A percentile compares a stretch with the other conserved stretches of the same genome.
phyloP scores from a whole-genome alignment of 2,329 filamentous ascomycete species.

The Geosmithia flava region DNA sequence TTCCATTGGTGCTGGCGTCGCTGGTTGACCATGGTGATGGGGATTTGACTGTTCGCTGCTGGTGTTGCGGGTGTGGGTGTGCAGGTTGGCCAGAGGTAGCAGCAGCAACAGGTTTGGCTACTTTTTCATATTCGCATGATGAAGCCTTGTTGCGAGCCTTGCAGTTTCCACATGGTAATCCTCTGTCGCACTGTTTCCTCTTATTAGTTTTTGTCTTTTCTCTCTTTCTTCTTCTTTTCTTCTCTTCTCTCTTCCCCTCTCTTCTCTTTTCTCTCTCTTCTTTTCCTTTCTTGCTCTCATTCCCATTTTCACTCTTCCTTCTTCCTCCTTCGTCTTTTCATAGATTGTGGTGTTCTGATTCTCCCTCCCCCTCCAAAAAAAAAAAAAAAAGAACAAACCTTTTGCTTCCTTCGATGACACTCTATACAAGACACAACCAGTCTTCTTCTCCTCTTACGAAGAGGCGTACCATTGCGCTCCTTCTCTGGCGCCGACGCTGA shows the following conservation, averaged over 20 bases:
- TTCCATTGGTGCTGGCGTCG: background rate
- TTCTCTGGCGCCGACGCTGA: too few species aligned
- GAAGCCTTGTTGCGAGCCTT: slow-evolving; percentile 41
- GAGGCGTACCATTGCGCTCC: background rate
- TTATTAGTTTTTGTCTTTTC: background rate
- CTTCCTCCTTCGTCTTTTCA: background rate
- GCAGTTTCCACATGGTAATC: slow-evolving; percentile 48
- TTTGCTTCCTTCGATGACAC: slow-evolving; percentile 52
- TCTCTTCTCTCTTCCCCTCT: background rate
- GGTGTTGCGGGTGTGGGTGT: background rate
- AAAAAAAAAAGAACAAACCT: slow-evolving; percentile 27
- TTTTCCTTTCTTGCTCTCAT: background rate
- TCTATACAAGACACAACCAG: slow-evolving; percentile 52
- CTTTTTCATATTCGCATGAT: slow-evolving; percentile 43
- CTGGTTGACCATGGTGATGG: background rate
- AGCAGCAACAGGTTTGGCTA: background rate
- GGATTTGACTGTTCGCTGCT: background rate
- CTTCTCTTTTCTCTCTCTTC: background rate
- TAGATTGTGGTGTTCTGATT: background rate
- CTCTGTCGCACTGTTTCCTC: slow-evolving; percentile 39
- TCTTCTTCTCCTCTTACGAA: slow-evolving; percentile 35
- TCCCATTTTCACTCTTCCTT: background rate
- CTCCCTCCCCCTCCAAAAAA: too few species aligned
- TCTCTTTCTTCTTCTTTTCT: too few species aligned
- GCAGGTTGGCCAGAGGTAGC: too few species aligned